These are phyloP conservation scores for Chaetomidium leptoderma DNA, from an alignment of 495 filamentous ascomycete species.

Conservation along the genomic window DNA sequence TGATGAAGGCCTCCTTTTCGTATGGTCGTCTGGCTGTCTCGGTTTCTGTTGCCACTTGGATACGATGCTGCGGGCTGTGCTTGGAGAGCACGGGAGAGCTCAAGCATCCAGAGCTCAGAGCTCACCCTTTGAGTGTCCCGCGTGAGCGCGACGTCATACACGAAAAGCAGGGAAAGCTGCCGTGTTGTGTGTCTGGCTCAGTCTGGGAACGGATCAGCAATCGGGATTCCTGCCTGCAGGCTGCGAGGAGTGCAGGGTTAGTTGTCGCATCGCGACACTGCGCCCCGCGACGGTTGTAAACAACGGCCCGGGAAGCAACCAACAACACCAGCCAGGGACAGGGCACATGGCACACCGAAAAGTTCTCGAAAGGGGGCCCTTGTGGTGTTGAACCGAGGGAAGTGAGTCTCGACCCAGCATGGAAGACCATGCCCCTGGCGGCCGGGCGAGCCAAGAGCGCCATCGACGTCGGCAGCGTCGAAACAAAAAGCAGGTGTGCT, in stretches of 20 bases:
- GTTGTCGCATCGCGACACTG: constrained; percentile 1
- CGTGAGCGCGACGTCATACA: constrained; percentile 10
- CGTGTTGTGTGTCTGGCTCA: not conserved
- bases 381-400: not conserved
- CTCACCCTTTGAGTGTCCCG: too few species aligned
- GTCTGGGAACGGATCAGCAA: constrained; percentile 1
- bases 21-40: too few species aligned
- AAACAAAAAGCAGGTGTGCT: constrained; percentile 6
- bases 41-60: too few species aligned
- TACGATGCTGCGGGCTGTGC: not conserved
- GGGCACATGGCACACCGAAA: not conserved
- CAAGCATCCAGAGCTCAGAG: too few species aligned
- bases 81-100: too few species aligned
- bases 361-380: too few species aligned
- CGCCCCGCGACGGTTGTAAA: constrained; percentile 4
- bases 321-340: not conserved
- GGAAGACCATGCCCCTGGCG: too few species aligned
- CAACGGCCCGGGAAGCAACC: not conserved
- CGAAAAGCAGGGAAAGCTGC: not conserved
- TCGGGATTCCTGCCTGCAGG: constrained; percentile 5
- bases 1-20: too few species aligned
- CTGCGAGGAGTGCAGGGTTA: not conserved
- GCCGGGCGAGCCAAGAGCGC: constrained; percentile 13
- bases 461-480: constrained; percentile 18
- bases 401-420: not conserved